Base-by-base conservation (phyloP, 2,329 filamentous ascomycete genomes). In the Colletotrichum cuscutae region DNA sequence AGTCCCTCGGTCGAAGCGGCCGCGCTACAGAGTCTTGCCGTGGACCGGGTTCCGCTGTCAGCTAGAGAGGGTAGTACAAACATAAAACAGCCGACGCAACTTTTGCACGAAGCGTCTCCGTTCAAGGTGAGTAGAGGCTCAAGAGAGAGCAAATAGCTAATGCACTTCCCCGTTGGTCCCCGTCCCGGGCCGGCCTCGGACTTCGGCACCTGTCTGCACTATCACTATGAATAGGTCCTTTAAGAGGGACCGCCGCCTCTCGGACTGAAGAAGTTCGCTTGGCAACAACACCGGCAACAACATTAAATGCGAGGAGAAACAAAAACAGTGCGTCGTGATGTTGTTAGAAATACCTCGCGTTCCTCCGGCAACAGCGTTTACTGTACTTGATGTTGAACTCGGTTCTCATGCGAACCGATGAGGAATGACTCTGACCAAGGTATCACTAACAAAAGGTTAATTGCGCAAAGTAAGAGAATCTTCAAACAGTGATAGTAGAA, bases 41-140 rank as follows among this genome's bases (percentile, higher is more conserved):
- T 58, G 66, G 66, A 65, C 59, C 54, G 35, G 66, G 66, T 61
- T 69, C 70, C 70, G 70, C 70, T 70, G 70, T 70, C 65, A 70
- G 60, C 22, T n/a, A 7, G 19, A 19, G 19, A 19, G 15, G 26
- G 59, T 49, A 9, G 24, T n/a, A 15, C 42, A 32, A 42, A 53
- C 28, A 13, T 26, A 28, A 63, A 12, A 15, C 49, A 35, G 7
- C 70, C 37, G 60, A 57, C 58, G 42, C 46, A n/a, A 42, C 9
- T 30, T 32, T 22, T 54, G 46, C 19, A 35, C 24, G 37, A 28
- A 19, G 54, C 22, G 58, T 35, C 28, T 15, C 2, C 30, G 12
- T 22, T 28, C n/a, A 30, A 35, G 4, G 4, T 2, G n/a, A 12
- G 2, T 22, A 4, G 13, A 24, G 1, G 13, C 37, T 42, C 9